Percentiles rank a stretch among this genome's conserved stretches.
These are phyloP conservation scores for Cyclotella sp. DNA, from an alignment of 108 stramenopile genomes.

Conservation along the genomic window DNA sequence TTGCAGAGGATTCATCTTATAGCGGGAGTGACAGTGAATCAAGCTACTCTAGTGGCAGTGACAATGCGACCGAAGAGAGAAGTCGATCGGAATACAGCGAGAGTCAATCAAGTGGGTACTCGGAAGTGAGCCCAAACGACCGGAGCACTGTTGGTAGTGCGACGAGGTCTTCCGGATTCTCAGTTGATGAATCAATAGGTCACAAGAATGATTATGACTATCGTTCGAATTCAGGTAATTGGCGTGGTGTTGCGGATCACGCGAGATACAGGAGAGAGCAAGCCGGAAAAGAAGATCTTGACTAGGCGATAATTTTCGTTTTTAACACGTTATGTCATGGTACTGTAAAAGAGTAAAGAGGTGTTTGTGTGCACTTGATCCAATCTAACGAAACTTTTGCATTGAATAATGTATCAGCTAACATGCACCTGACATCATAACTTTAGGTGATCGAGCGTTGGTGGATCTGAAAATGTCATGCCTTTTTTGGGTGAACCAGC, in stretches of 20 bases:
- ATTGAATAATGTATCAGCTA: too few species aligned
- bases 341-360: not conserved
- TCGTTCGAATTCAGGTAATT: not conserved
- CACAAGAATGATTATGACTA: not conserved
- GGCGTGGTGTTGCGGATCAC: not conserved
- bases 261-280: not conserved
- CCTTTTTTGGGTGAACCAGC: too few species aligned
- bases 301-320: not conserved
- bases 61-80: conserved; percentile 15
- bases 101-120: conserved; percentile 3
- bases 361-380: too few species aligned
- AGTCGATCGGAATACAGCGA: conserved; percentile 4
- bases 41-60: conserved; percentile 14
- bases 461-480: too few species aligned
- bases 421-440: too few species aligned
- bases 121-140: not conserved
- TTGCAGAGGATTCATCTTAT: conserved; percentile 17
- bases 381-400: too few species aligned
- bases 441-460: too few species aligned
- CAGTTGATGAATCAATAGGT: not conserved
- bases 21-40: conserved; percentile 17
- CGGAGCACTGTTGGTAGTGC: not conserved
- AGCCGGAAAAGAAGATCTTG: conserved; percentile 8
- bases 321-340: not conserved
- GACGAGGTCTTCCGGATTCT: not conserved